Percentiles rank a stretch among this genome's conserved stretches.
phyloP scores from a whole-genome alignment of 2,329 filamentous ascomycete species.

The Fusarium tuaranense region DNA sequence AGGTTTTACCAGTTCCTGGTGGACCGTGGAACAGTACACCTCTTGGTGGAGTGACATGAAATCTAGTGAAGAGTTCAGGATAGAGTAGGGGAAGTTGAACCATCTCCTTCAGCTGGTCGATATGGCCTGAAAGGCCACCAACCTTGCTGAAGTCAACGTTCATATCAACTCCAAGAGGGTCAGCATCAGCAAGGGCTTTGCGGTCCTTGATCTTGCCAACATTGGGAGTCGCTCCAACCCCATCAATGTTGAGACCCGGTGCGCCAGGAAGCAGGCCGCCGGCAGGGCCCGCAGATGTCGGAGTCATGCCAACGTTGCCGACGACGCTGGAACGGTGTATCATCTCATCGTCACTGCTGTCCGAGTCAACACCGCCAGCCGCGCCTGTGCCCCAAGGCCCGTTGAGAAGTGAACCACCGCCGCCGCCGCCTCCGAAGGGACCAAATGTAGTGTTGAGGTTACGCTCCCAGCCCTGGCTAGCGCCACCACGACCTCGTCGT shows the following conservation, averaged over 20 bases:
- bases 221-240: slow-evolving; percentile 72
- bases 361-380: slow-evolving; percentile 86
- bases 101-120: slow-evolving; percentile 99
- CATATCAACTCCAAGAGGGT: slow-evolving; percentile 92
- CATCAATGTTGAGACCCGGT: slow-evolving; percentile 56
- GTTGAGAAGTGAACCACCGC: slow-evolving; percentile 76
- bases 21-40: slow-evolving; percentile 97
- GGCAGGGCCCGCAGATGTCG: slow-evolving; percentile 62
- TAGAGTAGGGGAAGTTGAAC: slow-evolving; percentile 94
- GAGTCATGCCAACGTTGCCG: slow-evolving; percentile 73
- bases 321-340: slow-evolving; percentile 67
- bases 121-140: slow-evolving; percentile 91
- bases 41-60: slow-evolving; percentile 92
- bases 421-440: slow-evolving; percentile 89
- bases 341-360: slow-evolving; percentile 96
- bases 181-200: slow-evolving; percentile 91
- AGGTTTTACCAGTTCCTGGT: slow-evolving; percentile 96
- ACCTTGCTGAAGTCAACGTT: slow-evolving; percentile 95
- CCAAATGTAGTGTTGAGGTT: slow-evolving; percentile 90
- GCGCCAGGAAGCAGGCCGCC: slow-evolving; percentile 59
- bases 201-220: slow-evolving; percentile 94
- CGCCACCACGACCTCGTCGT: slow-evolving; percentile 72
- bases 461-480: slow-evolving; percentile 76
- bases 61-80: slow-evolving; percentile 90
- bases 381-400: slow-evolving; percentile 81